Base-by-base conservation (phyloP, 768 basidiomycete species). In the Mycena pura region DNA sequence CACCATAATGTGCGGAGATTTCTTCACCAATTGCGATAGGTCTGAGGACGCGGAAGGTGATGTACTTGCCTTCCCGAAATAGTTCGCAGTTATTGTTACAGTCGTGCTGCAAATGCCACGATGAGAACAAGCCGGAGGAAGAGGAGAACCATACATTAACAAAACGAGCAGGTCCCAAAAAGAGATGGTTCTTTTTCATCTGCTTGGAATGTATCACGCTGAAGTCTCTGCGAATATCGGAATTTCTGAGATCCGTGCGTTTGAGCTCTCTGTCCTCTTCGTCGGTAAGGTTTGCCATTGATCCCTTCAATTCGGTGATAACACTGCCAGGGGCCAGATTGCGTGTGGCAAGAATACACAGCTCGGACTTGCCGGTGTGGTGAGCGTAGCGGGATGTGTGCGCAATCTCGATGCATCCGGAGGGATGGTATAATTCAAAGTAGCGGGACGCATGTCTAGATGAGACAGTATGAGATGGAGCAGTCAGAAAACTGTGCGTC, bases 161-260 rank as follows among this genome's bases (percentile, higher is more conserved):
- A 78, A 95, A 95, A 71, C 93, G 89, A 76, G 93, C 93, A 49
- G 93, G 93, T 10, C 93, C 93, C 72, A 95, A 79, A 79, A 95
- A 94, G 70, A 95, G 80, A 77, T 94, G 92, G 69, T 93, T 95
- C 77, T 92, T 92, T 81, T 94, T 94, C 84, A 92, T 89, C 74
- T 92, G 91, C 70, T 90, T 91, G 31, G 92, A 93, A 74, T 94
- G 92, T 52, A 95, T 93, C 69, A 95, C 93, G 73, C 91, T 93
- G 72, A 95, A 95, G 73, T 95, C 93, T 69, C 91, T 81, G 60
- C 93, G 86, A 64, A 92, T 92, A 68, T 92, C 90, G 36, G 82
- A 81, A 67, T 90, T 89, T 52, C 87, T 83, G 61, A 87, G 79
- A 75, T 90, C 90, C 10, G 91, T 93, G 29, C 91, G 86, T 73